Percentiles rank a stretch among this genome's conserved stretches.
Evolutionary conservation across 768 basidiomycete species (phyloP).

Genomic region (Tricholomella constricta): DNA sequence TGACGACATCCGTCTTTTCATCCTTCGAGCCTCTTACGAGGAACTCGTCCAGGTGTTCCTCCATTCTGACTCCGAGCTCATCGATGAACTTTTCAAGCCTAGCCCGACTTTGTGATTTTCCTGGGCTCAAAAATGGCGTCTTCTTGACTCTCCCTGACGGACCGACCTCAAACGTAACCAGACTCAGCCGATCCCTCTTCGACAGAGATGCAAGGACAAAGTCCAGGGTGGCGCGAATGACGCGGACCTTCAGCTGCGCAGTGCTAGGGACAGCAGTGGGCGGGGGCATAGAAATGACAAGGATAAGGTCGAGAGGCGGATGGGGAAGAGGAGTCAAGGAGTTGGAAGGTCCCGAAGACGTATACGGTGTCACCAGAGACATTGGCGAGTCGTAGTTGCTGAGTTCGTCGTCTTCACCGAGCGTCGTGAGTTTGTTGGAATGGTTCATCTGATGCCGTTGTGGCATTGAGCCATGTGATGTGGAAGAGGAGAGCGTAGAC

Average conservation of each 20-base stretch:
- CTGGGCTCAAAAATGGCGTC: conserved; percentile 87
- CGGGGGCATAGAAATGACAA: conserved; percentile 87
- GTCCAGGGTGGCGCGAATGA: conserved; percentile 86
- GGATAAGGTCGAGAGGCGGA: conserved; percentile 88
- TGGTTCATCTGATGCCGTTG: conserved; percentile 37
- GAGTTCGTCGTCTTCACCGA: conserved; percentile 74
- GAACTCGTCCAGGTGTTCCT: conserved; percentile 50
- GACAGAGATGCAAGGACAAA: conserved; percentile 81
- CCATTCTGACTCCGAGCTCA: conserved; percentile 51
- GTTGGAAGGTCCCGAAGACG: conserved; percentile 75
- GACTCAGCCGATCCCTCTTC: conserved; percentile 76
- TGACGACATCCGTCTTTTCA: conserved; percentile 96
- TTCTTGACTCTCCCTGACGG: conserved; percentile 79
- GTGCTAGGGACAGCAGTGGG: conserved; percentile 72
- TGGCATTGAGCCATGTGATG: conserved; percentile 62
- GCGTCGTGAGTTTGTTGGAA: conserved; percentile 57
- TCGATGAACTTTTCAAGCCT: conserved; percentile 81
- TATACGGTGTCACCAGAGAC: conserved; percentile 67
- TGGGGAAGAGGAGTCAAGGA: conserved; percentile 81
- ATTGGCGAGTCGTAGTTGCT: conserved; percentile 58
- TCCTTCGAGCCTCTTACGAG: conserved; percentile 78
- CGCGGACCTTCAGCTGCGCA: conserved; percentile 82
- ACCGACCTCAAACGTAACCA: conserved; percentile 94
- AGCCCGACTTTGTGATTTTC: conserved; percentile 65
- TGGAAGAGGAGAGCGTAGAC: conserved; percentile 74